Conservation (phyloP, 1,284 basidiomycete species). For the Calocybe gambosa region DNA sequence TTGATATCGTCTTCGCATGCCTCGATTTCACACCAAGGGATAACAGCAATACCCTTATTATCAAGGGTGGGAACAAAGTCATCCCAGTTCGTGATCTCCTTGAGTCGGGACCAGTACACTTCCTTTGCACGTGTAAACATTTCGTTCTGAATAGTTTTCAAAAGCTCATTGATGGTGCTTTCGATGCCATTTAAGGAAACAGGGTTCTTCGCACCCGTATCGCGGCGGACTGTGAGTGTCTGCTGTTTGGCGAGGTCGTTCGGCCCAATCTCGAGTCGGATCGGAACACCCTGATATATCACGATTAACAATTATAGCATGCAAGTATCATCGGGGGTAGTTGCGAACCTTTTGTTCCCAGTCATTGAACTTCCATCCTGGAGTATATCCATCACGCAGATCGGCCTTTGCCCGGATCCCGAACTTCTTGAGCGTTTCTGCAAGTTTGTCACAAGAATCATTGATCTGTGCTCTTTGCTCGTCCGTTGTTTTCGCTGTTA, state of each 20-base stretch:
- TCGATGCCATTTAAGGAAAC: slow-evolving; percentile 63
- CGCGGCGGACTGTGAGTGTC: slow-evolving; percentile 83
- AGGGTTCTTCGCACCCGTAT: slow-evolving; percentile 79
- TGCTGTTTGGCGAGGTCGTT: slow-evolving; percentile 85
- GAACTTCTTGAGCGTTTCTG: slow-evolving; percentile 60
- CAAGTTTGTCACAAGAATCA: slow-evolving; percentile 72
- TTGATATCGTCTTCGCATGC: slow-evolving; percentile 98
- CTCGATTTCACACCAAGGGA: slow-evolving; percentile 97
- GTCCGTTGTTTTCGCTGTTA: slow-evolving; percentile 77
- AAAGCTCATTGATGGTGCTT: slow-evolving; percentile 54
- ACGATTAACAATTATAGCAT: slow-evolving; percentile 8
- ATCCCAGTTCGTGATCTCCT: slow-evolving; percentile 81
- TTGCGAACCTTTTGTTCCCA: slow-evolving; percentile 88
- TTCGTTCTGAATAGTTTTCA: slow-evolving; percentile 85
- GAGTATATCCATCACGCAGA: slow-evolving; percentile 92
- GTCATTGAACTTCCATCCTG: slow-evolving; percentile 98
- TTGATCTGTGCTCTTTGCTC: slow-evolving; percentile 72
- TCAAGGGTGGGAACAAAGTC: slow-evolving; percentile 90
- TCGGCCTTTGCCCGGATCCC: slow-evolving; percentile 89
- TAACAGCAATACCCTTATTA: slow-evolving; percentile 80
- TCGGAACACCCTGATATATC: slow-evolving; percentile 75
- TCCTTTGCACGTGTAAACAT: slow-evolving; percentile 83
- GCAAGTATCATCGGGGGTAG: not conserved
- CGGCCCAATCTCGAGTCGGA: slow-evolving; percentile 96
- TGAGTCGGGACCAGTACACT: slow-evolving; percentile 70